Conservation (phyloP, 129 eudicot genomes). For the Erigeron canadensis region DNA sequence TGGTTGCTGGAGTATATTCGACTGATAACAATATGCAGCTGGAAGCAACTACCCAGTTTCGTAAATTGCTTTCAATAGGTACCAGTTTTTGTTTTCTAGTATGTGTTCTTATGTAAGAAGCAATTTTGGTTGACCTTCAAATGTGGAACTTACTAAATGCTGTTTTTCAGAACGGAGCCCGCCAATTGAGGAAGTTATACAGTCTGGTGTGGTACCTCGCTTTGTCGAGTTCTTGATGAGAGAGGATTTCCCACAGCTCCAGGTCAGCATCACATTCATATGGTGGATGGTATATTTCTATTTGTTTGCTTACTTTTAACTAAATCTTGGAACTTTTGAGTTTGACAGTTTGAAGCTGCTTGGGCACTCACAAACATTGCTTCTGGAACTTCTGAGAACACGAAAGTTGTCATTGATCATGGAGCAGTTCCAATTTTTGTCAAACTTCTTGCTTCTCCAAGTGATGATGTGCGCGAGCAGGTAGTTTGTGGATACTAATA, state of each 20-base stretch:
- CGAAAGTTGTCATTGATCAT: conserved; percentile 77
- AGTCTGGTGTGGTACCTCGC: conserved; percentile 89
- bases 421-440: conserved; percentile 87
- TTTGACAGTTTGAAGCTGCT: conserved; percentile 84
- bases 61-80: conserved; percentile 93
- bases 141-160: conserved; percentile 3
- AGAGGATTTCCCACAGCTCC: conserved; percentile 86
- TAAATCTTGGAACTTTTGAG: background rate
- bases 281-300: background rate
- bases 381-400: conserved; percentile 86
- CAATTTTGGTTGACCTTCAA: background rate
- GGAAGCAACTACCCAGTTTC: conserved; percentile 89
- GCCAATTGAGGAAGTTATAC: conserved; percentile 91
- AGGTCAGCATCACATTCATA: conserved; percentile 44
- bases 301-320: background rate
- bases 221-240: conserved; percentile 78
- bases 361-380: conserved; percentile 96
- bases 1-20: conserved; percentile 83
- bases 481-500: conserved; percentile 26
- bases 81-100: conserved; percentile 2
- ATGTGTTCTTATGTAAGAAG: background rate
- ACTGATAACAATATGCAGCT: conserved; percentile 61
- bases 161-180: conserved; percentile 66
- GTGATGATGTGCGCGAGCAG: conserved; percentile 95
- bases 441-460: conserved; percentile 74